A percentile compares a stretch with the other conserved stretches of the same genome.
Conservation (phyloP, 768 basidiomycete genomes). For the Tulasnella calospora region DNA sequence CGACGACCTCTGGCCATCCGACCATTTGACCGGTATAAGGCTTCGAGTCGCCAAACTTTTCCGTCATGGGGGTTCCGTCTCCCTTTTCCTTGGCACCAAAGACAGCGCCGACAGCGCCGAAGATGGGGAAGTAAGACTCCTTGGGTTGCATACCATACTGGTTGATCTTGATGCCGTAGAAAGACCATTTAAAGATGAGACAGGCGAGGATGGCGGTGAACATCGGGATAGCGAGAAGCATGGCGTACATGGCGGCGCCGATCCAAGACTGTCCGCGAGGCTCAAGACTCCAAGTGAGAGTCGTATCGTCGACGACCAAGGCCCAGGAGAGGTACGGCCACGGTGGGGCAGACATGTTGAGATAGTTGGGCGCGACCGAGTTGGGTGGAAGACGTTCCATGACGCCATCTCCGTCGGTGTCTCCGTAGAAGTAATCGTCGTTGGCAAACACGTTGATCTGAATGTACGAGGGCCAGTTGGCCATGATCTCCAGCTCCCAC, state of each 20-base stretch:
- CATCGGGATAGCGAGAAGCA: slow-evolving; percentile 74
- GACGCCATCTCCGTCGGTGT: slow-evolving; percentile 78
- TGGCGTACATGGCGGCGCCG: slow-evolving; percentile 82
- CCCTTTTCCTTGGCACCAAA: slow-evolving; percentile 63
- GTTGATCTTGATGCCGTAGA: slow-evolving; percentile 94
- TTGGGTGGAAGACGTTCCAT: slow-evolving; percentile 91
- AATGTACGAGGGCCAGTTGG: slow-evolving; percentile 82
- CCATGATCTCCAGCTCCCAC: slow-evolving; percentile 88
- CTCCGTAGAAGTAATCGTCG: slow-evolving; percentile 91
- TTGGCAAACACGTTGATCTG: slow-evolving; percentile 89
- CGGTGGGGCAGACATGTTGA: slow-evolving; percentile 72
- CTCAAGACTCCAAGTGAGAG: slow-evolving; percentile 68
- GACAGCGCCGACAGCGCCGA: slow-evolving; percentile 50
- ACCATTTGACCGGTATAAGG: slow-evolving; percentile 58
- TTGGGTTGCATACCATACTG: slow-evolving; percentile 78
- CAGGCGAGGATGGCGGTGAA: slow-evolving; percentile 82
- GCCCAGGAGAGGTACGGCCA: slow-evolving; percentile 73
- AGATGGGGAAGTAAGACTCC: slow-evolving; percentile 82
- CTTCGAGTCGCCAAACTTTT: slow-evolving; percentile 67
- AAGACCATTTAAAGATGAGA: slow-evolving; percentile 86
- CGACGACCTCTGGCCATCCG: slow-evolving; percentile 94
- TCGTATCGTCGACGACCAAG: slow-evolving; percentile 69
- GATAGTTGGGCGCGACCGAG: slow-evolving; percentile 67
- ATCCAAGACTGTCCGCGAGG: slow-evolving; percentile 79
- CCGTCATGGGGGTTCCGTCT: slow-evolving; percentile 51